These are phyloP conservation scores for Diplocarpon mali DNA, from an alignment of 2,329 filamentous ascomycete species.

Conservation along the genomic window DNA sequence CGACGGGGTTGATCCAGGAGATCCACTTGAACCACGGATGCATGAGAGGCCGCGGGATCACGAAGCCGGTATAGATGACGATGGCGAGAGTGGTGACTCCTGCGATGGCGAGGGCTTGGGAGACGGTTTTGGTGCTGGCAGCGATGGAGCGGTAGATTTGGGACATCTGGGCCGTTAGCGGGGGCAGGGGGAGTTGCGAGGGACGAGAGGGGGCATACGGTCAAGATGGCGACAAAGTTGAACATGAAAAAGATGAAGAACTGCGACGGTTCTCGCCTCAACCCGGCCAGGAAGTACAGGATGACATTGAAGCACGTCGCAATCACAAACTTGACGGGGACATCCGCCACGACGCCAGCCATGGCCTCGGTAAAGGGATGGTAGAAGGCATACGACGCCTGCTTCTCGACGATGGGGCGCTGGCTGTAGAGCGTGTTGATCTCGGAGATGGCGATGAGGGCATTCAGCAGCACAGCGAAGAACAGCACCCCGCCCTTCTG, in stretches of 20 bases:
- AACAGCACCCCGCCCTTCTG: slow-evolving; percentile 53
- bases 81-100: slow-evolving; percentile 35
- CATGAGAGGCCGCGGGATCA: slow-evolving; percentile 45
- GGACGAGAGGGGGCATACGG: slow-evolving; percentile 35
- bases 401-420: slow-evolving; percentile 87
- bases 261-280: slow-evolving; percentile 50
- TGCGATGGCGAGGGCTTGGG: slow-evolving; percentile 51
- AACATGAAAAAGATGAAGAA: slow-evolving; percentile 69
- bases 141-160: slow-evolving; percentile 62
- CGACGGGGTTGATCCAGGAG: slow-evolving; percentile 49
- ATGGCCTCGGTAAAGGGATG: slow-evolving; percentile 83
- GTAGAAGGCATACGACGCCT: slow-evolving; percentile 77
- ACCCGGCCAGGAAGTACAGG: slow-evolving; percentile 78
- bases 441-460: slow-evolving; percentile 50
- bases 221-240: slow-evolving; percentile 36
- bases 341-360: slow-evolving; percentile 74
- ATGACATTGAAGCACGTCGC: slow-evolving; percentile 67
- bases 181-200: slow-evolving; percentile 31
- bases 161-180: slow-evolving; percentile 53
- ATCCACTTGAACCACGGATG: slow-evolving; percentile 75
- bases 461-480: slow-evolving; percentile 57
- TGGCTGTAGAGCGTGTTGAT: slow-evolving; percentile 71
- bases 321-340: slow-evolving; percentile 73
- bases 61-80: slow-evolving; percentile 31
- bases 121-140: slow-evolving; percentile 59